These are phyloP conservation scores for Phytophthora pini DNA, from an alignment of 352 stramenopile genomes.

Conservation along the genomic window DNA sequence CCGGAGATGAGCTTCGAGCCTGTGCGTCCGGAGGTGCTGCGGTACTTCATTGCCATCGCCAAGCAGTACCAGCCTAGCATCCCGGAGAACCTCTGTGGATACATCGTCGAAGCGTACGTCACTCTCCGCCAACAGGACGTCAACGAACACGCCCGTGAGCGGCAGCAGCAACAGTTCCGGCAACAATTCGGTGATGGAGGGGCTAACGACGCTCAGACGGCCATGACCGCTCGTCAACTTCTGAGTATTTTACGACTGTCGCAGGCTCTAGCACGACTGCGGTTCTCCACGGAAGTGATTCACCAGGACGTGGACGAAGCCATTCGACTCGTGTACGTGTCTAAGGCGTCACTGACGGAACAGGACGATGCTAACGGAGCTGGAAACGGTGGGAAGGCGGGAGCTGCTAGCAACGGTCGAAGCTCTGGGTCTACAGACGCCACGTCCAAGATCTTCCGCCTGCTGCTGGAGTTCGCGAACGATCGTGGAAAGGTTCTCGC, in stretches of 20 bases:
- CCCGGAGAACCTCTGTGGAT: slow-evolving; percentile 94
- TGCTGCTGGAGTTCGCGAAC: slow-evolving; percentile 95
- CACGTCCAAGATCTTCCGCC: slow-evolving; percentile 95
- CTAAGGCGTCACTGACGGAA: slow-evolving; percentile 95
- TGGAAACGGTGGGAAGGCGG: slow-evolving; percentile 34
- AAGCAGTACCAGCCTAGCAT: slow-evolving; percentile 89
- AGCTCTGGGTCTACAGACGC: slow-evolving; percentile 82
- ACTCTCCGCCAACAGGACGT: slow-evolving; percentile 94
- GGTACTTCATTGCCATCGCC: slow-evolving; percentile 90
- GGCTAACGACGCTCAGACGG: slow-evolving; percentile 93
- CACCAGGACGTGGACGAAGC: slow-evolving; percentile 98
- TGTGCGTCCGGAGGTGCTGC: slow-evolving; percentile 91
- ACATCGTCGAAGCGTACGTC: slow-evolving; percentile 99
- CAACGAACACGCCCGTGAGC: slow-evolving; percentile 79
- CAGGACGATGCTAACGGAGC: slow-evolving; percentile 71
- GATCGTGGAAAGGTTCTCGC: slow-evolving; percentile 75
- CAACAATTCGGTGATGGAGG: slow-evolving; percentile 48
- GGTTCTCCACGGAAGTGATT: slow-evolving; percentile 96
- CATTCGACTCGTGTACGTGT: slow-evolving; percentile 97
- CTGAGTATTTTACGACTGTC: slow-evolving; percentile 98
- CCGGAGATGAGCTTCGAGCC: slow-evolving; percentile 93
- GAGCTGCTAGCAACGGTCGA: slow-evolving; percentile 20
- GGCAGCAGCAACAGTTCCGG: slow-evolving; percentile 49
- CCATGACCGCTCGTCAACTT: slow-evolving; percentile 98
- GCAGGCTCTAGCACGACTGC: slow-evolving; percentile 95